Base-by-base conservation (phyloP, 176 grass and related monocot genomes). In the Hyparrhenia diplandra region DNA sequence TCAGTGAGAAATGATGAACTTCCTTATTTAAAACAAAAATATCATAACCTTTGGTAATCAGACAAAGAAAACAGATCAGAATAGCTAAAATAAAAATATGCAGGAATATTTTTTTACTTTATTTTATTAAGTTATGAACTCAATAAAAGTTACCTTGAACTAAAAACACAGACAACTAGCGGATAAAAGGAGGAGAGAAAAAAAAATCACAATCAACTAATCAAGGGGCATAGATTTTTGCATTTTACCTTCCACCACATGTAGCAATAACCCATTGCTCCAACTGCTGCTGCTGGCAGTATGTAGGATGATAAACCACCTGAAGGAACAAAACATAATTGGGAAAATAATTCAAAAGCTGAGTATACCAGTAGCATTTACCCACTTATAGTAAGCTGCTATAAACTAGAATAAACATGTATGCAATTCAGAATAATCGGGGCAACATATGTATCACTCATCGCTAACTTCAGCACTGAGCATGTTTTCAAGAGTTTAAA, bases 181-280 rank as follows among this genome's bases (percentile, higher is more conserved):
- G 17, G 34, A 58, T 31, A 83, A 86, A 69, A 62, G 18, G 74
- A 61, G 13, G 69, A 79, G 28, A 54, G 12, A 32, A 14, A 76
- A 5, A 34, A 61, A 61, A 41, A 18, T 62, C 43, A 74, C 16
- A 78, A 51, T 47, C 17, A 24, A 47, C 8, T 35, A 36, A 49
- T 67, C 2, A 67, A 67, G 43, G 43, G 45, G 32, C 42, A 47
- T 60, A 54, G 13, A 34, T 65, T 65, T 72, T 31, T 46, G 1
- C n/a, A 88, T 73, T 69, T 82, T 94, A 87, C 95, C 90, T 95
- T 98, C 89, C 88, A 98, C 90, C 92, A 92, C 90, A 98, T 91
- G n/a, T 98, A 98, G 81, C 90, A 98, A 89, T 98, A 98, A 67
- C 95, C 95, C 57, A 93, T 75, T 75, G 90, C 86, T 81, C 95